A percentile compares a stretch with the other conserved stretches of the same genome.
Conservation (phyloP, 345 rosid species). For the Durio zibethinus region DNA sequence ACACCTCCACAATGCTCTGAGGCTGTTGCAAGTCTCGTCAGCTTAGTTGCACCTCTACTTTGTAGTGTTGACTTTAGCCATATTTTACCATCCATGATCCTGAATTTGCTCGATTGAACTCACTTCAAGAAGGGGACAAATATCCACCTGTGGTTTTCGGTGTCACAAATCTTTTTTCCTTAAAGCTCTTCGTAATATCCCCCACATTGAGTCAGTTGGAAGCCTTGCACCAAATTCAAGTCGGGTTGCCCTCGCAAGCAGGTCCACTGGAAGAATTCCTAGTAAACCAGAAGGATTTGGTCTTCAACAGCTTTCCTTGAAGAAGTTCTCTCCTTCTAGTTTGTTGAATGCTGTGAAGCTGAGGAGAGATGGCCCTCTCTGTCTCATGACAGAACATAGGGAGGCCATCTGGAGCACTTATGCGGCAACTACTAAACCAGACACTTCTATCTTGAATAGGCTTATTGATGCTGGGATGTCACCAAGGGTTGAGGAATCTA, state of each 20-base stretch:
- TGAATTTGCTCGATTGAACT: slow-evolving; percentile 61
- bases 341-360: slow-evolving; percentile 76
- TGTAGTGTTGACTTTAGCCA: slow-evolving; percentile 93
- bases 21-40: slow-evolving; percentile 94
- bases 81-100: slow-evolving; percentile 98
- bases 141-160: slow-evolving; percentile 96
- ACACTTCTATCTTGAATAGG: slow-evolving; percentile 89
- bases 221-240: slow-evolving; percentile 62
- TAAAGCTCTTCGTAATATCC: slow-evolving; percentile 76
- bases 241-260: slow-evolving; percentile 48
- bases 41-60: slow-evolving; percentile 81
- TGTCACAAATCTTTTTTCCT: slow-evolving; percentile 92
- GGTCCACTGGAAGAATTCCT: slow-evolving; percentile 64
- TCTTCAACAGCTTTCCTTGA: slow-evolving; percentile 71
- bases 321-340: slow-evolving; percentile 83
- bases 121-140: slow-evolving; percentile 69
- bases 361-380: slow-evolving; percentile 91
- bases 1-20: slow-evolving; percentile 96
- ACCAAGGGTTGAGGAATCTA: slow-evolving; percentile 95
- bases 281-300: slow-evolving; percentile 74
- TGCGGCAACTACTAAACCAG: slow-evolving; percentile 81
- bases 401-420: slow-evolving; percentile 96
- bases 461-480: slow-evolving; percentile 94
- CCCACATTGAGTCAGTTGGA: slow-evolving; percentile 93
- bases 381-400: slow-evolving; percentile 98